Conservation (phyloP, 2,329 filamentous ascomycete species). For the Colletotrichum euphorbiae region DNA sequence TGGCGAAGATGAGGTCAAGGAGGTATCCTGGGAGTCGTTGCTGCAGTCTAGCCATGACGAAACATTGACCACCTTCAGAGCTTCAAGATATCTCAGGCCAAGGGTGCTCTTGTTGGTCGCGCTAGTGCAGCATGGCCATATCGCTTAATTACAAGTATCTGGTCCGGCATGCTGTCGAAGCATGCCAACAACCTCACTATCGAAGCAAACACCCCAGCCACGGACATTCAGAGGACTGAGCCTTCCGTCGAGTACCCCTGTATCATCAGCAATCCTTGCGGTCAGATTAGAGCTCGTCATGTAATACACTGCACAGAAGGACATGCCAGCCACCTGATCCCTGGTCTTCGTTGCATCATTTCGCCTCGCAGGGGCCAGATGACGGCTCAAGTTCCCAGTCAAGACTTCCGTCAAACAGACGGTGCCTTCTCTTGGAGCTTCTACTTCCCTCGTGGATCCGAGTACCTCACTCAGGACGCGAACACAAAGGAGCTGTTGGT, state of each 20-base stretch:
- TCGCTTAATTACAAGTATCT: not conserved
- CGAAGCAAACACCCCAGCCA: constrained; percentile 3
- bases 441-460: not conserved
- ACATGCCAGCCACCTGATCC: not conserved
- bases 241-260: not conserved
- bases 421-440: not conserved
- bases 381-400: not conserved
- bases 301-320: not conserved
- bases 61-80: not conserved
- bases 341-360: not conserved
- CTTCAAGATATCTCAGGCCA: not conserved
- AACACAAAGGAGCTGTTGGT: not conserved
- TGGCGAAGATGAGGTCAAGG: not conserved
- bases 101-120: not conserved
- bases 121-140: not conserved
- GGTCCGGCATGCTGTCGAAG: not conserved
- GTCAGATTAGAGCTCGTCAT: not conserved
- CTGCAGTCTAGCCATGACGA: not conserved
- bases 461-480: not conserved
- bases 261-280: not conserved
- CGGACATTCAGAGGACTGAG: not conserved
- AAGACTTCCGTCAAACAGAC: not conserved
- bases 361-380: not conserved
- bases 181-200: not conserved
- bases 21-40: not conserved